Percentiles rank a stretch among this genome's conserved stretches.
These are phyloP conservation scores for Mucor sp. DNA, from an alignment of 371 early-diverging fungal species.

Conservation along the genomic window DNA sequence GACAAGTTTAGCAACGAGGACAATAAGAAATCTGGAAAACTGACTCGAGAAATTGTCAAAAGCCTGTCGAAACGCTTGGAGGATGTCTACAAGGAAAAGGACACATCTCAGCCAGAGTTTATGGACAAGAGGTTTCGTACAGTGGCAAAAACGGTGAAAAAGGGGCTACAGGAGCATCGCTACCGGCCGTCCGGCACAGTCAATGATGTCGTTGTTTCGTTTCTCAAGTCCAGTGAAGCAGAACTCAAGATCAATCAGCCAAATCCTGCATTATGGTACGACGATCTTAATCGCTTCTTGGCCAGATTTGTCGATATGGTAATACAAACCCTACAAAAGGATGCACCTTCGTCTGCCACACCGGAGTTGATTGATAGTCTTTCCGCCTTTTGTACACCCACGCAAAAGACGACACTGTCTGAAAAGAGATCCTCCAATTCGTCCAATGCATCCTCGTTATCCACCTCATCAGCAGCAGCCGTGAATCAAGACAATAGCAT, in stretches of 20 bases:
- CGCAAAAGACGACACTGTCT: background rate
- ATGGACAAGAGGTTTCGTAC: conserved; percentile 29
- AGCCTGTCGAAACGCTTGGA: conserved; percentile 35
- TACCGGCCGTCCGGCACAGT: conserved; percentile 37
- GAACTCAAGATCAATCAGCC: conserved; percentile 27
- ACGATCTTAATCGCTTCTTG: conserved; percentile 34
- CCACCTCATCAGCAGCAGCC: background rate
- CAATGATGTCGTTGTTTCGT: conserved; percentile 40
- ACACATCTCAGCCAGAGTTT: conserved; percentile 29
- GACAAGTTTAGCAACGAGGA: conserved; percentile 36
- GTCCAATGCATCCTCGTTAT: background rate
- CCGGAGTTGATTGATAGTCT: conserved; percentile 42
- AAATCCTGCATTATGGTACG: conserved; percentile 27
- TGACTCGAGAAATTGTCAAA: conserved; percentile 42
- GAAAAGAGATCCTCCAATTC: conserved; percentile 1
- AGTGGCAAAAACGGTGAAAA: conserved; percentile 26
- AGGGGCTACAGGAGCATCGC: conserved; percentile 31
- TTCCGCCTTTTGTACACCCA: conserved; percentile 8
- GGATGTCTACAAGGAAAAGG: conserved; percentile 31
- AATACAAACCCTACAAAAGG: conserved; percentile 44
- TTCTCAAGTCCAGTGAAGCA: conserved; percentile 36
- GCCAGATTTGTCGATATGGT: conserved; percentile 39
- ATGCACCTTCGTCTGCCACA: conserved; percentile 36
- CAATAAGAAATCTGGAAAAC: conserved; percentile 35
- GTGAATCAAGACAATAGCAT: background rate